Conservation (phyloP, 768 basidiomycete genomes). For the Sarcodon aspratus region DNA sequence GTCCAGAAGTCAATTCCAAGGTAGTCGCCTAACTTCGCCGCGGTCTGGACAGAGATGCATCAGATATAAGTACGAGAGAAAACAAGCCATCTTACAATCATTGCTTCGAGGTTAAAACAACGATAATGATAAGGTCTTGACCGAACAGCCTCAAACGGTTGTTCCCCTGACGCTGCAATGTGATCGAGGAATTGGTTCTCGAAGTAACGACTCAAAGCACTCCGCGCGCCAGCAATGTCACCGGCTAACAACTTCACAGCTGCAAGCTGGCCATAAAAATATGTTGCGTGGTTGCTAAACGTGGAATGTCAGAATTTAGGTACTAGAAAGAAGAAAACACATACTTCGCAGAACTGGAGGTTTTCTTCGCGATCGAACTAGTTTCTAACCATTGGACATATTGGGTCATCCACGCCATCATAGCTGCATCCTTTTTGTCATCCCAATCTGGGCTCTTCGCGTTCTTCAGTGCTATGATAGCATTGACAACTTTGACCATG, state of each 20-base stretch:
- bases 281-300: constrained; percentile 41
- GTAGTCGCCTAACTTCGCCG: constrained; percentile 42
- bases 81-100: constrained; percentile 31
- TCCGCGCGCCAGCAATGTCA: constrained; percentile 28
- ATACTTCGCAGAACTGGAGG: constrained; percentile 36
- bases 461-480: constrained; percentile 28
- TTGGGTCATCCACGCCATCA: constrained; percentile 29
- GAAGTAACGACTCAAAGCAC: constrained; percentile 30
- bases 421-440: constrained; percentile 21
- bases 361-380: constrained; percentile 29
- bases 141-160: constrained; percentile 45
- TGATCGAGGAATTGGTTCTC: constrained; percentile 30
- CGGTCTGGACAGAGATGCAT: constrained; percentile 21
- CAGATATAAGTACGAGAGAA: neutral
- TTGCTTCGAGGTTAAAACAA: constrained; percentile 45
- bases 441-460: constrained; percentile 31
- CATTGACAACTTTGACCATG: constrained; percentile 37
- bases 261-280: constrained; percentile 34
- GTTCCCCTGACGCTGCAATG: constrained; percentile 39
- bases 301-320: neutral
- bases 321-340: constrained; percentile 6
- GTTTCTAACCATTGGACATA: constrained; percentile 35
- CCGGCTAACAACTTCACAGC: constrained; percentile 29
- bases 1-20: constrained; percentile 38
- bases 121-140: constrained; percentile 48